phyloP scores from a whole-genome alignment of 768 basidiomycete genomes.

The Saitozyma podzolica region DNA sequence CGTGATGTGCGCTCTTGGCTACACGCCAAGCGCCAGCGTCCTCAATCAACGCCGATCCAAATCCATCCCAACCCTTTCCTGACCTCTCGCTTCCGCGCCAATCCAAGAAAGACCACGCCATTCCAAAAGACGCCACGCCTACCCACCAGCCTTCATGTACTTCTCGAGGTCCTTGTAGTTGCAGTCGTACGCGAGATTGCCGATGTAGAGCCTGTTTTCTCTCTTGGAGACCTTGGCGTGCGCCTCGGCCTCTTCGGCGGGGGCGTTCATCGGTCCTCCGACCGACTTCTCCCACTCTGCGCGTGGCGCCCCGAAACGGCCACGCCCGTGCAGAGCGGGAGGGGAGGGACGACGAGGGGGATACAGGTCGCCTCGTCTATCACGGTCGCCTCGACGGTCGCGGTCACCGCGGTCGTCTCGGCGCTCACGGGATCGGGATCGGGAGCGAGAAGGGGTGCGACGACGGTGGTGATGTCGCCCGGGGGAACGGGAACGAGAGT shows the following conservation, averaged over 20 bases:
- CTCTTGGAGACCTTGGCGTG: slow-evolving; percentile 95
- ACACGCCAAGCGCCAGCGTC: too few species aligned
- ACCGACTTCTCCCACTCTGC: slow-evolving; percentile 24
- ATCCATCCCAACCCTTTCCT: too few species aligned
- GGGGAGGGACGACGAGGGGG: slow-evolving; percentile 7
- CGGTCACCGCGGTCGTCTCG: slow-evolving; percentile 14
- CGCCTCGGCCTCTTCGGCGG: slow-evolving; percentile 84
- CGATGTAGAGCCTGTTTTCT: slow-evolving; percentile 98
- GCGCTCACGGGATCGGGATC: slow-evolving; percentile 60
- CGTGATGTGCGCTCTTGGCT: too few species aligned
- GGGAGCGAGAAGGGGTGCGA: slow-evolving; percentile 61
- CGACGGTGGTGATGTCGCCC: slow-evolving; percentile 34
- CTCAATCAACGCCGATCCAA: too few species aligned
- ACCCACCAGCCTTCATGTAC: slow-evolving; percentile 99
- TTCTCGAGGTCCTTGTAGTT: slow-evolving; percentile 98
- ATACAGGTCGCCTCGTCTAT: slow-evolving; percentile 53
- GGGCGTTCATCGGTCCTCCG: slow-evolving; percentile 27
- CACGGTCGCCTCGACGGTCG: slow-evolving; percentile 20
- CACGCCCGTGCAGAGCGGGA: slow-evolving; percentile 22
- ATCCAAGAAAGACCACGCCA: slow-evolving; percentile 10
- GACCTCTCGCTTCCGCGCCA: background rate
- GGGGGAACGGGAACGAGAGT: slow-evolving; percentile 52
- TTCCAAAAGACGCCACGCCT: slow-evolving; percentile 13
- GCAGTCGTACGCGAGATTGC: slow-evolving; percentile 98
- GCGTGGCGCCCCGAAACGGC: slow-evolving; percentile 16